A percentile compares a stretch with the other conserved stretches of the same genome.
phyloP scores from a whole-genome alignment of 2,329 filamentous ascomycete genomes.

The Colletotrichum tropicicola region DNA sequence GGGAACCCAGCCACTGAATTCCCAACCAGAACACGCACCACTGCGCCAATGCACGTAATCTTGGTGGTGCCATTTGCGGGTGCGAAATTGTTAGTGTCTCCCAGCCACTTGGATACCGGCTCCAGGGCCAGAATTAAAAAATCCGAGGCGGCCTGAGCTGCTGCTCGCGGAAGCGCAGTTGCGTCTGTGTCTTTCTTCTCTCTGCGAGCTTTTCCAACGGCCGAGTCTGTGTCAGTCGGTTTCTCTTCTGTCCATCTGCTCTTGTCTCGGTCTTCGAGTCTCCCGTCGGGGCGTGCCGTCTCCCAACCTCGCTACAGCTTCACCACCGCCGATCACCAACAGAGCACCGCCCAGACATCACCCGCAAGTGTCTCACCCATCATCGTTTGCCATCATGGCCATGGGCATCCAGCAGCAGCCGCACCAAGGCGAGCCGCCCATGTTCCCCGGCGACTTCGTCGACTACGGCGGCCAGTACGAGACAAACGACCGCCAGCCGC shows the following conservation, averaged over 20 bases:
- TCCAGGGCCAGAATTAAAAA: background rate
- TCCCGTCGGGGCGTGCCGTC: no score
- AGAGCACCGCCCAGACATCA: background rate
- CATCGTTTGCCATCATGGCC: slow-evolving; percentile 15
- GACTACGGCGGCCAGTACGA: slow-evolving; percentile 24
- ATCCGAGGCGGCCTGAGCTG: background rate
- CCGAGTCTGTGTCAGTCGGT: background rate
- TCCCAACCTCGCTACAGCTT: no score
- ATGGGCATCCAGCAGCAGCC: slow-evolving; percentile 26
- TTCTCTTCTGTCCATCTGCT: no score
- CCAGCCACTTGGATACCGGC: background rate
- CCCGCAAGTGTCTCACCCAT: background rate
- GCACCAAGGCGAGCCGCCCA: slow-evolving; percentile 19
- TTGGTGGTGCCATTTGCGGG: background rate
- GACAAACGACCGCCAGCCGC: slow-evolving; percentile 20
- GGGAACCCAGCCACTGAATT: background rate
- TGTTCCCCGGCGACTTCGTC: slow-evolving; percentile 26
- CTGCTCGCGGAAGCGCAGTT: background rate
- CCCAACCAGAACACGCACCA: no score
- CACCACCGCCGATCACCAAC: background rate
- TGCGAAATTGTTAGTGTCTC: background rate
- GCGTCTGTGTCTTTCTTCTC: background rate
- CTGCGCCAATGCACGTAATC: background rate
- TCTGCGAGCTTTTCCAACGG: background rate
- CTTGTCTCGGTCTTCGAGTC: no score